These are phyloP conservation scores for Angophora floribunda DNA, from an alignment of 345 rosid species.

Conservation along the genomic window DNA sequence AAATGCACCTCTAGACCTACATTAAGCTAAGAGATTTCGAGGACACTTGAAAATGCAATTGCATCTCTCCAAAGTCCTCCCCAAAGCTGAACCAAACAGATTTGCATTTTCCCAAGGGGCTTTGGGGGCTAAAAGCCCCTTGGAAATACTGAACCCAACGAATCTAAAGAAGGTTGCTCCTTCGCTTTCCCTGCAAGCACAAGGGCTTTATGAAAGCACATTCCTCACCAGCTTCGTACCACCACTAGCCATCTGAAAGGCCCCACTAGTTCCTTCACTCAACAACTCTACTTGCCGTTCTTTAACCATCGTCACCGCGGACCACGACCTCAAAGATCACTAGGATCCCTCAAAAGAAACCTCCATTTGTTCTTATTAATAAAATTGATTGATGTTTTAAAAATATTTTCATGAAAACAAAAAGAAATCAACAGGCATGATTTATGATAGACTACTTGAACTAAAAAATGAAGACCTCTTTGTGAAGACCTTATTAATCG, in stretches of 20 bases:
- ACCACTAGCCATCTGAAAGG: conserved; percentile 53
- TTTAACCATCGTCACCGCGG: conserved; percentile 36
- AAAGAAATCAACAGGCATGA: too few species aligned
- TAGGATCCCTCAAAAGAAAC: conserved; percentile 41
- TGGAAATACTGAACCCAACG: too few species aligned
- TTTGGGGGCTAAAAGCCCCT: too few species aligned
- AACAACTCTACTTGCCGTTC: conserved; percentile 49
- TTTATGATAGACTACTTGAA: too few species aligned
- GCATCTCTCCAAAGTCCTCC: too few species aligned
- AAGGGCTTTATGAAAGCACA: conserved; percentile 30
- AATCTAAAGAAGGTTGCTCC: neutral
- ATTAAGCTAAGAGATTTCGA: too few species aligned
- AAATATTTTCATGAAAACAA: fast-evolving
- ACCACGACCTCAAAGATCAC: conserved; percentile 32
- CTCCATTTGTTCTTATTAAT: neutral
- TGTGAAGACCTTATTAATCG: neutral
- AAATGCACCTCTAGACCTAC: too few species aligned
- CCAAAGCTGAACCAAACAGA: too few species aligned
- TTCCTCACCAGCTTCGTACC: conserved; percentile 31
- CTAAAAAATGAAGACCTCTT: neutral
- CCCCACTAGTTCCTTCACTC: conserved; percentile 21
- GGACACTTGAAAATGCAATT: too few species aligned
- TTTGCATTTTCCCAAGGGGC: too few species aligned
- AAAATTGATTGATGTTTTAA: too few species aligned
- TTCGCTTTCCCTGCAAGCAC: conserved; percentile 50